Percentiles rank a stretch among this genome's conserved stretches.
Conservation (phyloP, 1,284 basidiomycete species). For the Flammula alnicola region DNA sequence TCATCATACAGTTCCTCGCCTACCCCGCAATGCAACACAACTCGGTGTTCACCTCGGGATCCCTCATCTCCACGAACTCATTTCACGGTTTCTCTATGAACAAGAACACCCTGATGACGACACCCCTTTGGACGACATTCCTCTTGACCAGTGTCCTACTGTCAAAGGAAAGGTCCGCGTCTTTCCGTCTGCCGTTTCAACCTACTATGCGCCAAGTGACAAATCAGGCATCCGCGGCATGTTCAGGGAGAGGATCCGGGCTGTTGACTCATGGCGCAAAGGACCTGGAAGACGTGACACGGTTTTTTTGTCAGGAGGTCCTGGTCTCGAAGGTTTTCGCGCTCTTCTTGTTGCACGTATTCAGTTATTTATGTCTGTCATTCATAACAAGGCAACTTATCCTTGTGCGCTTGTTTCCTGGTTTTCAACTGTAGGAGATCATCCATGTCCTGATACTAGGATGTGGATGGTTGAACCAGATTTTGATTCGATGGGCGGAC, state of each 20-base stretch:
- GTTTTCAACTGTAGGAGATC: slow-evolving; percentile 11
- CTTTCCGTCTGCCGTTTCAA: slow-evolving; percentile 19
- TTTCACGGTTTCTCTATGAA: slow-evolving; percentile 3
- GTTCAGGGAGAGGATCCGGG: slow-evolving; percentile 23
- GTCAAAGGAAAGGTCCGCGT: slow-evolving; percentile 9
- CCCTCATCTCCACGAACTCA: background rate
- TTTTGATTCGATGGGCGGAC: background rate
- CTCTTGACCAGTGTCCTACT: slow-evolving; percentile 10
- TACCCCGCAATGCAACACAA: too few relatives aligned
- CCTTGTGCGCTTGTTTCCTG: slow-evolving; percentile 29
- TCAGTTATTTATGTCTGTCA: slow-evolving; percentile 30
- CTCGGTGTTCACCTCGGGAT: too few relatives aligned
- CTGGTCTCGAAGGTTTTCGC: slow-evolving; percentile 21
- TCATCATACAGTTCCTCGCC: too few relatives aligned
- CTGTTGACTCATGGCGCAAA: slow-evolving; percentile 18
- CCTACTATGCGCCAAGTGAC: slow-evolving; percentile 27
- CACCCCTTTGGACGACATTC: background rate
- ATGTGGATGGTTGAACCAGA: slow-evolving; percentile 25
- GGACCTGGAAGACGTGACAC: slow-evolving; percentile 27
- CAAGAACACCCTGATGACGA: background rate
- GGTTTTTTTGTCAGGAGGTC: slow-evolving; percentile 24
- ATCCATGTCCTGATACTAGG: slow-evolving; percentile 19
- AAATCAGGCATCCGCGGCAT: slow-evolving; percentile 23
- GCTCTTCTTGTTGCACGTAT: slow-evolving; percentile 27
- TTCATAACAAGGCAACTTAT: slow-evolving; percentile 18